Conservation (phyloP, 805 yeast species). For the Brettanomyces naardenensis region DNA sequence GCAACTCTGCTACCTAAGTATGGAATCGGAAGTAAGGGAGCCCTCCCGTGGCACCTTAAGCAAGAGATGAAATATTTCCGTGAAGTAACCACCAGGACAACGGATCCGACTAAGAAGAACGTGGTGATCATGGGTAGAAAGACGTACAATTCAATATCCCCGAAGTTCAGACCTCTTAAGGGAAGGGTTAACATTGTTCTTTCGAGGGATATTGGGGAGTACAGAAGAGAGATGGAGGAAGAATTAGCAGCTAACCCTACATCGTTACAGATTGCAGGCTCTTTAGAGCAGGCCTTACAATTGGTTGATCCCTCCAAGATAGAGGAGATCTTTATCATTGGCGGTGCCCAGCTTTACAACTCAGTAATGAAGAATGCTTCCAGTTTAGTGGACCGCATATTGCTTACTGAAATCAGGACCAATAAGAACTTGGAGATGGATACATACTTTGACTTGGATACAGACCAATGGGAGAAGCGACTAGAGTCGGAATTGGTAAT, state of each 20-base stretch:
- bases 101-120: constrained; percentile 33
- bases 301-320: constrained; percentile 26
- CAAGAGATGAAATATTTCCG: constrained; percentile 83
- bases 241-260: constrained; percentile 17
- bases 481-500: constrained; percentile 28
- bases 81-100: constrained; percentile 51
- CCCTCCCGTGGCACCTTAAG: constrained; percentile 80
- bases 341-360: constrained; percentile 85
- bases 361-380: constrained; percentile 26
- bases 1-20: constrained; percentile 76
- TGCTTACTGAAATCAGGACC: constrained; percentile 61
- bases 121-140: constrained; percentile 94
- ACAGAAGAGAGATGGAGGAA: constrained; percentile 17
- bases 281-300: constrained; percentile 36
- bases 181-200: constrained; percentile 69
- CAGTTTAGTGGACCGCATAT: constrained; percentile 41
- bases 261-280: constrained; percentile 25
- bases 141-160: constrained; percentile 93
- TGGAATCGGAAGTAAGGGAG: constrained; percentile 81
- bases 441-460: constrained; percentile 47
- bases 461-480: constrained; percentile 30
- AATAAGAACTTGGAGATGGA: constrained; percentile 48
- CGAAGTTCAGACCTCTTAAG: constrained; percentile 73
- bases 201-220: constrained; percentile 36
- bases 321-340: constrained; percentile 72